phyloP scores from a whole-genome alignment of 371 early-diverging fungal species.

The Syncephalastrum contaminatum region DNA sequence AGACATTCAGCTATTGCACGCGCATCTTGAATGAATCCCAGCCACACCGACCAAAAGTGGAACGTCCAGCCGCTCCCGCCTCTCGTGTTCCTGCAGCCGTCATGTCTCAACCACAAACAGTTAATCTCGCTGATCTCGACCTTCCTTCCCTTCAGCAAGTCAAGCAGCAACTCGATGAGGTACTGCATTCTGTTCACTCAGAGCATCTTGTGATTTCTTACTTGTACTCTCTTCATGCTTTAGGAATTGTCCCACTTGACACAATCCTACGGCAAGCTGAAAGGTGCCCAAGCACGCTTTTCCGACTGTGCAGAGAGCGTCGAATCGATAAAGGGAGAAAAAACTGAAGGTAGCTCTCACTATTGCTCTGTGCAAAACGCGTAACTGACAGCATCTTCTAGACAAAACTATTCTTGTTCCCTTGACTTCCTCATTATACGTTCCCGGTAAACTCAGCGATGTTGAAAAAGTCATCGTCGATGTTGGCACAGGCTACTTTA shows the following conservation, averaged over 20 bases:
- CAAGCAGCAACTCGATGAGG: slow-evolving; percentile 84
- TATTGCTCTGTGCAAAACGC: slow-evolving; percentile 31
- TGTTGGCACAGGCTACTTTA: slow-evolving; percentile 94
- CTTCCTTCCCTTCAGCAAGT: slow-evolving; percentile 82
- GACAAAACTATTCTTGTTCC: slow-evolving; percentile 81
- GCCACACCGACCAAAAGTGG: too few species aligned
- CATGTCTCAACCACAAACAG: slow-evolving; percentile 43
- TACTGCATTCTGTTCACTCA: slow-evolving; percentile 22
- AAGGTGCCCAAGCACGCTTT: slow-evolving; percentile 86
- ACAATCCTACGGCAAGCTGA: slow-evolving; percentile 79
- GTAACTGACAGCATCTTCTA: slow-evolving; percentile 7
- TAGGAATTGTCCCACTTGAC: slow-evolving; percentile 87
- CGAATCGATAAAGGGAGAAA: slow-evolving; percentile 36
- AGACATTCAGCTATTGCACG: too few species aligned
- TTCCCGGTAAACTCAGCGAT: slow-evolving; percentile 83
- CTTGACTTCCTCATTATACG: slow-evolving; percentile 76
- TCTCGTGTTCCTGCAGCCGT: too few species aligned
- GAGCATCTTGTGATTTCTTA: background rate
- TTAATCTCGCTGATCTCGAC: slow-evolving; percentile 84
- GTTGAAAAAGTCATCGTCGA: slow-evolving; percentile 89
- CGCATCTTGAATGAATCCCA: too few species aligned
- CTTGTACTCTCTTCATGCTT: background rate
- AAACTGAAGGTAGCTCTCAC: slow-evolving; percentile 30
- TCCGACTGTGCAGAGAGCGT: slow-evolving; percentile 76
- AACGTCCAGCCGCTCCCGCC: too few species aligned